Conservation (phyloP, 2,329 filamentous ascomycete genomes). For the Helicocarpus griseus region DNA sequence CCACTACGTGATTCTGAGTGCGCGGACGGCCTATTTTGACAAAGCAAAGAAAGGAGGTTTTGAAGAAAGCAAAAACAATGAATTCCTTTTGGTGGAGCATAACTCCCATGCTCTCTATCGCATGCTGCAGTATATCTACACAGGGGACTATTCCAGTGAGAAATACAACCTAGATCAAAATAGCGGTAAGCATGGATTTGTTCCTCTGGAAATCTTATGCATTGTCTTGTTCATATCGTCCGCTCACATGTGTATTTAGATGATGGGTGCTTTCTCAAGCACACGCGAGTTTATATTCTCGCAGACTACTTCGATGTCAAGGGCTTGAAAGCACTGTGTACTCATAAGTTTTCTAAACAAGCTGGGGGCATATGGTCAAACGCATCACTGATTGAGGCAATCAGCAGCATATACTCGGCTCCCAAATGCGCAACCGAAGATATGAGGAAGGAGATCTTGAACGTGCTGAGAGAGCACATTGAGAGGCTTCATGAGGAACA, state of each 20-base stretch:
- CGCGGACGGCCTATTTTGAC: not conserved
- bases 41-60: not conserved
- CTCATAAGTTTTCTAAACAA: not conserved
- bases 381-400: not conserved
- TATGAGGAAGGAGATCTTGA: not conserved
- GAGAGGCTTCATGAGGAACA: not conserved
- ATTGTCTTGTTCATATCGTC: not conserved
- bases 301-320: not conserved
- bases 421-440: not conserved
- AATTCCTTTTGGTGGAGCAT: not conserved
- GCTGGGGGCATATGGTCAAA: not conserved
- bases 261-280: not conserved
- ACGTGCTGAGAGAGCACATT: not conserved
- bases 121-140: not conserved
- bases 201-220: not conserved
- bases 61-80: not conserved
- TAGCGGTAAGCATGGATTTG: not conserved
- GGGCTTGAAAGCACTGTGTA: not conserved
- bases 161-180: not conserved
- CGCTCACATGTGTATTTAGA: not conserved
- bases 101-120: not conserved
- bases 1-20: not conserved
- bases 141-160: not conserved
- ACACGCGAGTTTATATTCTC: not conserved
- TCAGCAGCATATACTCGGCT: not conserved